These are phyloP conservation scores for Candida michaelii DNA, from an alignment of 805 yeast species.

Conservation along the genomic window DNA sequence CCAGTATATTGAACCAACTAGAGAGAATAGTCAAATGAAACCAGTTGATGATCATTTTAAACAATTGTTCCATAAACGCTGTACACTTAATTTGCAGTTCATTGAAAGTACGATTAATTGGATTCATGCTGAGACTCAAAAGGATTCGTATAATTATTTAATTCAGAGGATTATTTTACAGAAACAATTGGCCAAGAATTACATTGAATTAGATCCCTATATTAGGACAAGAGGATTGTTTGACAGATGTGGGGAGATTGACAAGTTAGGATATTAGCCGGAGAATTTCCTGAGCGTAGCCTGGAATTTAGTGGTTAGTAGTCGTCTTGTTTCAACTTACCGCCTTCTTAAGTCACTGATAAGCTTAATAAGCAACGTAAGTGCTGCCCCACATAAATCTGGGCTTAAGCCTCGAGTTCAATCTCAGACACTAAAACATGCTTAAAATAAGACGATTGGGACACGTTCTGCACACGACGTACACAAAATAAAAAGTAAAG, in stretches of 20 bases:
- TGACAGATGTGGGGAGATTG: conserved; percentile 61
- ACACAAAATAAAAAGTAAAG: no score
- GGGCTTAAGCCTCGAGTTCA: no score
- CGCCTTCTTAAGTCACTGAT: no score
- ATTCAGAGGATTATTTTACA: conserved; percentile 55
- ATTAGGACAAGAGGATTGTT: conserved; percentile 70
- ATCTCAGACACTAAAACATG: no score
- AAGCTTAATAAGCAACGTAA: no score
- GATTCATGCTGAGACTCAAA: conserved; percentile 59
- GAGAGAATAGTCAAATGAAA: conserved; percentile 40
- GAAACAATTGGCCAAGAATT: conserved; percentile 55
- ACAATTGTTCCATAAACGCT: conserved; percentile 31
- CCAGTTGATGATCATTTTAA: conserved; percentile 32
- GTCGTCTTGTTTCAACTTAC: no score
- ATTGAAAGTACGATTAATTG: conserved; percentile 67
- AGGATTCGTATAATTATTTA: conserved; percentile 45
- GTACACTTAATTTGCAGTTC: conserved; percentile 48
- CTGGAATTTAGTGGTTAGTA: no score
- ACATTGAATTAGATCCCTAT: conserved; percentile 70
- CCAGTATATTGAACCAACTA: conserved; percentile 56
- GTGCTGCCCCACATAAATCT: no score
- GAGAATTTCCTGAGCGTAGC: no score
- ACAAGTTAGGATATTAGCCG: conserved; percentile 1
- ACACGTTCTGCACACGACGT: no score
- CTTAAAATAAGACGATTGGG: no score